Evolutionary conservation across 2,329 filamentous ascomycete species (phyloP).

Genomic region (Epichloe glyceriae): DNA sequence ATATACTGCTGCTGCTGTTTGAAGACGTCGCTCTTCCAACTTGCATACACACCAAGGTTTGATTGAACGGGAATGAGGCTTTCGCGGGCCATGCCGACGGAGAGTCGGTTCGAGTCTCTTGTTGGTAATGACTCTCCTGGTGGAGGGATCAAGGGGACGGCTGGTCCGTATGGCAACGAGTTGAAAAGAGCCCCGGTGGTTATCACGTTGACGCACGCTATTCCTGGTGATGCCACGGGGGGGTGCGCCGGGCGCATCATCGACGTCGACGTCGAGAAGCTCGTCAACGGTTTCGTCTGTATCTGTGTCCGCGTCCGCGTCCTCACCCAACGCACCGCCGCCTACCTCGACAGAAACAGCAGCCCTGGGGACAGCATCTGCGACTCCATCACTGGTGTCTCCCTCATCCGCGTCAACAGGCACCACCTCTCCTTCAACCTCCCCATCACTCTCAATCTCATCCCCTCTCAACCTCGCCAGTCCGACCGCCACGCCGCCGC

Average conservation of each 20-base stretch:
- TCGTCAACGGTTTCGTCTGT: background rate
- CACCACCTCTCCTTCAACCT: background rate
- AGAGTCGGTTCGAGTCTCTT: background rate
- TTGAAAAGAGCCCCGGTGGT: background rate
- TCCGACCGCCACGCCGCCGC: too few relatives aligned
- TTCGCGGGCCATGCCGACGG: background rate
- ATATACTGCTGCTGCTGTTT: too few relatives aligned
- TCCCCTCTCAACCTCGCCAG: background rate
- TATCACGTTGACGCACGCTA: background rate
- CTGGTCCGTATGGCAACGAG: background rate
- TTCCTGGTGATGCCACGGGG: background rate
- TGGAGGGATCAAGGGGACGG: background rate
- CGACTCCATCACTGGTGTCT: background rate
- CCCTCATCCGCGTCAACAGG: background rate
- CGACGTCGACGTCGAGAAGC: background rate
- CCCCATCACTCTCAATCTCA: background rate
- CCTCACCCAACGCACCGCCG: too few relatives aligned
- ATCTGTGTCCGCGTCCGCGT: background rate
- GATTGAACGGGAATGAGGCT: too few relatives aligned
- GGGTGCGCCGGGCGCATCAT: background rate
- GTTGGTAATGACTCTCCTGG: background rate
- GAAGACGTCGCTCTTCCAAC: too few relatives aligned
- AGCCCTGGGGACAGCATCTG: background rate
- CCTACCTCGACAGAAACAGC: background rate
- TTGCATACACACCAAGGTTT: too few relatives aligned